Percentiles rank a stretch among this genome's conserved stretches.
Conservation (phyloP, 768 basidiomycete genomes). For the Phlebiopsis gigantea region DNA sequence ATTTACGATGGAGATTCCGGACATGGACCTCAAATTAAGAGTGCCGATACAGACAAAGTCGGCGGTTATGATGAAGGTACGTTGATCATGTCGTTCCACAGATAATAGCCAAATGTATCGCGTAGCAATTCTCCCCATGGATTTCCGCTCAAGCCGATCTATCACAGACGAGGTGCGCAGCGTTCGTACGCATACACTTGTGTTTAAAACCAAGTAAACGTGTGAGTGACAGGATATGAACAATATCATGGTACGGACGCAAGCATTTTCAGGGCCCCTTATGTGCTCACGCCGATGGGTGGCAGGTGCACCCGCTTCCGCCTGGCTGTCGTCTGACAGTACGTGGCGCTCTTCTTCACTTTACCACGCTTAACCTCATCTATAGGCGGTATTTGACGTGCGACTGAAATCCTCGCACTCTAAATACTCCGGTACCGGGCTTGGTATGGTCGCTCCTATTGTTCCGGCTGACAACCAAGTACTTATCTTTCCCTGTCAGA, state of each 20-base stretch:
- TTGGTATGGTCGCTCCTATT: too few species aligned
- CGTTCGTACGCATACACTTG: background rate
- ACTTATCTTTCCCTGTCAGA: too few species aligned
- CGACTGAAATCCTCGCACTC: constrained; percentile 29
- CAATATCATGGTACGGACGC: constrained; percentile 69
- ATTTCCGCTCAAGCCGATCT: constrained; percentile 58
- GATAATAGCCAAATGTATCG: too few species aligned
- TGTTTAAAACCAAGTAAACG: background rate
- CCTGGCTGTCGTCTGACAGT: constrained; percentile 87
- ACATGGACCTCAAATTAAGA: constrained; percentile 88
- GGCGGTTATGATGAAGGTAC: constrained; percentile 82
- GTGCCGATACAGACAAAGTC: constrained; percentile 74
- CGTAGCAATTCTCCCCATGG: constrained; percentile 82
- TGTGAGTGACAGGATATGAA: constrained; percentile 59
- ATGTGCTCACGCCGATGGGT: too few species aligned
- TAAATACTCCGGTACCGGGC: constrained; percentile 89
- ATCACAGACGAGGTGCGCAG: constrained; percentile 89
- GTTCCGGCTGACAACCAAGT: too few species aligned
- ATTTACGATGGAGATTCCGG: too few species aligned
- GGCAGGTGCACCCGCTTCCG: constrained; percentile 71
- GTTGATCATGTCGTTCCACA: background rate
- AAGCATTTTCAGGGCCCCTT: too few species aligned
- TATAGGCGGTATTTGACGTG: constrained; percentile 30
- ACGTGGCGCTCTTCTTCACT: constrained; percentile 2
- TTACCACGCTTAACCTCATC: too few species aligned